Evolutionary conservation across 768 basidiomycete species (phyloP).

Genomic region (Psilocybe cyanescens): DNA sequence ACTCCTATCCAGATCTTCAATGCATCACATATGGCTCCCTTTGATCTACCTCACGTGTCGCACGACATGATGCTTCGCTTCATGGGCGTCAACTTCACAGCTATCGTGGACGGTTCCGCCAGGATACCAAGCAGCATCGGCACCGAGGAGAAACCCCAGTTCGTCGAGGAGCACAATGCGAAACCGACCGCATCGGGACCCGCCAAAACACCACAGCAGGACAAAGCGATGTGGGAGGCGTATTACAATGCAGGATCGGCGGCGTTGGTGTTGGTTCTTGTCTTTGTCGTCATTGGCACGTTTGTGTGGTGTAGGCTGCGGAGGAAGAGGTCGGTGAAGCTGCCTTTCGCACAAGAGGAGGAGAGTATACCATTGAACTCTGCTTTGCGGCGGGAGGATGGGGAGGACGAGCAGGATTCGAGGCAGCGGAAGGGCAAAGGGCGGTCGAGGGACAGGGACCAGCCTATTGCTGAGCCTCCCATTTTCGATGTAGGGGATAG

Average conservation of each 20-base stretch:
- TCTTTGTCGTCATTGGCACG: conserved; percentile 65
- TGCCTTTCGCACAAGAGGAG: conserved; percentile 47
- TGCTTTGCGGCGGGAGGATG: conserved; percentile 38
- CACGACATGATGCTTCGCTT: conserved; percentile 99
- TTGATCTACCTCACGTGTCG: conserved; percentile 82
- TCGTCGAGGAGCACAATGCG: conserved; percentile 48
- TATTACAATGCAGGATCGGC: conserved; percentile 95
- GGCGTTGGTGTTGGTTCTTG: conserved; percentile 78
- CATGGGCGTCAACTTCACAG: conserved; percentile 88
- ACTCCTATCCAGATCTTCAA: conserved; percentile 68
- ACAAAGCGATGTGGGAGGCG: conserved; percentile 94
- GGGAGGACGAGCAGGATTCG: conserved; percentile 35
- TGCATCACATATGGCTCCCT: conserved; percentile 95
- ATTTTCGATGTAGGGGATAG: conserved; percentile 66
- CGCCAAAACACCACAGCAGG: conserved; percentile 73
- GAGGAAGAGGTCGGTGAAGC: conserved; percentile 42
- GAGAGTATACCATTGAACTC: conserved; percentile 74
- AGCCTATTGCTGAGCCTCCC: conserved; percentile 33
- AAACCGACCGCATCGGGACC: conserved; percentile 39
- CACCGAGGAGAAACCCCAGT: conserved; percentile 64
- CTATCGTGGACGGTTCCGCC: conserved; percentile 80
- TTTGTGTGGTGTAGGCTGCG: conserved; percentile 83
- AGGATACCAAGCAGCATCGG: conserved; percentile 84
- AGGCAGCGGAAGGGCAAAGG: conserved; percentile 52
- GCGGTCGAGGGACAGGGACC: conserved; percentile 34